phyloP scores from a whole-genome alignment of 805 yeast species.

The Starmerella vaccinii region DNA sequence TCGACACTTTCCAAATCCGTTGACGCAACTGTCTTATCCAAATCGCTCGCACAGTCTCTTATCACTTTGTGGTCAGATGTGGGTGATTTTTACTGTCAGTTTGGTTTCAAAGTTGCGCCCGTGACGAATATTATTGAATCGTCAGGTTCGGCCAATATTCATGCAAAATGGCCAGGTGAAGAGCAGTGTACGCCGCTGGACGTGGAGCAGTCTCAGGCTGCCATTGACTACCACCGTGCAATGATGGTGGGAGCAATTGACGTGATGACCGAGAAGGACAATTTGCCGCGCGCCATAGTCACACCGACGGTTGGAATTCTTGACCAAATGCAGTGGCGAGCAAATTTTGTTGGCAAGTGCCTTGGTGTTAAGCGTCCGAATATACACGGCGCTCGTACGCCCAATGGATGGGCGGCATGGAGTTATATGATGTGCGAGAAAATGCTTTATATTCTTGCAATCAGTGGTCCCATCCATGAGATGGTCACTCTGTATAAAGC shows the following conservation, averaged over 20 bases:
- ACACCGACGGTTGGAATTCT: slow-evolving; percentile 16
- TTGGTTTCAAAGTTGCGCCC: slow-evolving; percentile 37
- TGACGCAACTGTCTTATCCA: not conserved
- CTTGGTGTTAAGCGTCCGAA: slow-evolving; percentile 4
- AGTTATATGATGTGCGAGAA: slow-evolving; percentile 11
- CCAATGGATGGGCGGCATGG: slow-evolving; percentile 17
- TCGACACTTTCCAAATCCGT: slow-evolving; percentile 16
- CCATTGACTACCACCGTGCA: slow-evolving; percentile 13
- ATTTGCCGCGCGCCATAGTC: slow-evolving; percentile 12
- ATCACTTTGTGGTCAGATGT: slow-evolving; percentile 60
- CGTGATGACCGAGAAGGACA: slow-evolving; percentile 18
- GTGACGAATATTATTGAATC: slow-evolving; percentile 4
- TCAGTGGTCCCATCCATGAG: slow-evolving; percentile 17
- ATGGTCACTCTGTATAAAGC: slow-evolving; percentile 13
- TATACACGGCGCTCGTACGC: slow-evolving; percentile 15
- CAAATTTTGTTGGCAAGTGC: slow-evolving; percentile 9
- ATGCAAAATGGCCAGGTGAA: slow-evolving; percentile 6
- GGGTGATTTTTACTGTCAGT: slow-evolving; percentile 52
- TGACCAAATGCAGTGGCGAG: slow-evolving; percentile 18
- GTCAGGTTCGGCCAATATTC: not conserved
- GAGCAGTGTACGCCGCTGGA: slow-evolving; percentile 9
- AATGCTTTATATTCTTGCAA: slow-evolving; percentile 12
- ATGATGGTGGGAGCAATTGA: slow-evolving; percentile 17
- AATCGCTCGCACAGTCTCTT: slow-evolving; percentile 18
- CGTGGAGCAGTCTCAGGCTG: slow-evolving; percentile 12